Conservation (phyloP, 768 basidiomycete genomes). For the Leccinellum rugosiceps region DNA sequence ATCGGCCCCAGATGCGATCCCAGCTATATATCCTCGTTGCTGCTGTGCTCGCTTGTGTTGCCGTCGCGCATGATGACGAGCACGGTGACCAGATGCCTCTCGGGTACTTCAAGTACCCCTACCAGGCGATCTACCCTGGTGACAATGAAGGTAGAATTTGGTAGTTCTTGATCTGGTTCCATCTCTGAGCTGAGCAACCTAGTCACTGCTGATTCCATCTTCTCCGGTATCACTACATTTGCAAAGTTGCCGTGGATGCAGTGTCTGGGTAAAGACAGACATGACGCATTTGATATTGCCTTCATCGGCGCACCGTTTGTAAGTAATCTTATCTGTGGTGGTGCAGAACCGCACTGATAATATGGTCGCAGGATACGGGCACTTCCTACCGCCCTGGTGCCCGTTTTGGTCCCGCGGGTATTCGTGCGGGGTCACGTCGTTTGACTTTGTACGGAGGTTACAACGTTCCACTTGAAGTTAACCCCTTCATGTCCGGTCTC, state of each 20-base stretch:
- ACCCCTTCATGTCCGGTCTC: constrained; percentile 68
- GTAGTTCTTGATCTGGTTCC: not conserved
- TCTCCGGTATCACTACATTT: constrained; percentile 82
- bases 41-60: constrained; percentile 25
- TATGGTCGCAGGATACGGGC: constrained; percentile 51
- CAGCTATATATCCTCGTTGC: constrained; percentile 24
- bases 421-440: constrained; percentile 75
- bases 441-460: constrained; percentile 75
- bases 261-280: constrained; percentile 63
- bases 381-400: constrained; percentile 82
- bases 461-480: constrained; percentile 69
- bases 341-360: not conserved
- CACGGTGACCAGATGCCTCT: constrained; percentile 58
- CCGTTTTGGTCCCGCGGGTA: constrained; percentile 81
- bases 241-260: constrained; percentile 84
- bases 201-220: constrained; percentile 78
- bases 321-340: constrained; percentile 21
- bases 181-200: not conserved
- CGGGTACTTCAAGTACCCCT: constrained; percentile 65
- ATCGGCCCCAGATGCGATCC: constrained; percentile 19
- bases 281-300: constrained; percentile 71
- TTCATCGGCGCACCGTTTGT: constrained; percentile 80
- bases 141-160: constrained; percentile 51
- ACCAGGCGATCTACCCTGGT: constrained; percentile 51
- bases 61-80: constrained; percentile 36